Base-by-base conservation (phyloP, 352 stramenopile species). In the Phytophthora vignae region DNA sequence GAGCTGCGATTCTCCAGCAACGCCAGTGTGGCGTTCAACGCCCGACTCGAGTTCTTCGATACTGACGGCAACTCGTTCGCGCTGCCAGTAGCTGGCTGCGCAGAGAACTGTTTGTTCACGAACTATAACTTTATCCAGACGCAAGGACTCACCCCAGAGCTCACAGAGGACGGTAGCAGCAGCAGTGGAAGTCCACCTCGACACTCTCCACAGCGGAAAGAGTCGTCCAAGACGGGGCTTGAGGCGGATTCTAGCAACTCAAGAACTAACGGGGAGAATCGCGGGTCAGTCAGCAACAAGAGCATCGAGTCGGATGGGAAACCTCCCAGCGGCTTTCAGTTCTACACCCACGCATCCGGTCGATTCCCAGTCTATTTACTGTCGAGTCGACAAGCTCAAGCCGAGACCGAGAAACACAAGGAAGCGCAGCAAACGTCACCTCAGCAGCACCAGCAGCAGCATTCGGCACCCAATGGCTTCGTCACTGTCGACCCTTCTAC, bases 31-130 rank as follows among this genome's bases (percentile, higher is more conserved):
- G 93, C 91, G 3, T 98, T 99, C 60, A 97, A 92, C 50, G 88
- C 91, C 0, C 78, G 91, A 25, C 84, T 99, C 33, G 93, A 98
- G 64, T 98, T 99, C 62, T 97, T 98, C 31, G 95, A 99, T 63
- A 55, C 77, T 0, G 93, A 98, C 21, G 92, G 94, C 21, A 95
- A 95, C 31, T 79, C 76, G 0, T 99, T 98, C 52, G 69, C 79
- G 25, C 67, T 99, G 1, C 81, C 89, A 1, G 78, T 99, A 22
- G 82, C 80, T 19, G 96, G 96, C 2, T 97, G 87, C 38, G 85
- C 92, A 0, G 96, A 99, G 57, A 98, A 98, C 68, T 98, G 92
- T 62, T 21, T 98, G 17, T 79, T 99, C 14, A 98, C 94, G 0
- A 98, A 93, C 59, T 94, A 92, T 62, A 69, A 66, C 4, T 99